Evolutionary conservation across 2,329 filamentous ascomycete genomes (phyloP), one percentile per base, ranked within the genome.

Genomic region (Alternaria rosae): DNA sequence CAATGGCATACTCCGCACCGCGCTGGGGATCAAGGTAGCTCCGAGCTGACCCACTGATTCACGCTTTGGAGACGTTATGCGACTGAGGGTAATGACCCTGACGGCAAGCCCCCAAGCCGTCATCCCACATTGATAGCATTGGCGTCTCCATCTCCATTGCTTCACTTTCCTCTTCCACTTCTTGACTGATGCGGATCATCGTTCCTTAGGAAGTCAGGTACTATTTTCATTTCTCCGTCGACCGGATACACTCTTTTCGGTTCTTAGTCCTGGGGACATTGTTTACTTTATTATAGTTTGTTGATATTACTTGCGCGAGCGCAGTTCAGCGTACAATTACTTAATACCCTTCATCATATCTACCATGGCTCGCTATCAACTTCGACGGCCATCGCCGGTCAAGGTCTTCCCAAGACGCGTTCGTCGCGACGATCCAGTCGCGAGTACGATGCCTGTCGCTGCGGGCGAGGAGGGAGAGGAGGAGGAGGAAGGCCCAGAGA

Each of bases 201-300:
- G 21, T 61, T 57, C 26, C 26, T 44, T 47, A 57, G 50, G 51
- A 68, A 61, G 64, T 66, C 62, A 72, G 66, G 61, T 62, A 59
- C 65, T 69, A 64, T 54, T 63, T 69, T 63, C 57, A 35, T 44
- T 25, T 17, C 54, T 72, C 75, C 72, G 73, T 76, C 76, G 75
- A 77, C 54, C 74, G 75, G 73, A 67, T 70, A 58, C 56, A 62
- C 62, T 66, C 32, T 61, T 57, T 74, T 70, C 54, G 25, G 59
- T 71, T 71, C 58, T 30, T 67, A 54, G 71, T 76, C 75, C 73
- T 71, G 71, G 71, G 28, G 74, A 75, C 74, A 56, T 59, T 63
- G 61, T 54, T 60, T 64, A 52, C 26, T 11, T 20, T 50, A 11
- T 21, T 56, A 25, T 51, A 44, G 38, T 41, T 54, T 62, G 48